These are phyloP conservation scores for Lentinula aciculospora DNA, from an alignment of 768 basidiomycete species.

Conservation along the genomic window DNA sequence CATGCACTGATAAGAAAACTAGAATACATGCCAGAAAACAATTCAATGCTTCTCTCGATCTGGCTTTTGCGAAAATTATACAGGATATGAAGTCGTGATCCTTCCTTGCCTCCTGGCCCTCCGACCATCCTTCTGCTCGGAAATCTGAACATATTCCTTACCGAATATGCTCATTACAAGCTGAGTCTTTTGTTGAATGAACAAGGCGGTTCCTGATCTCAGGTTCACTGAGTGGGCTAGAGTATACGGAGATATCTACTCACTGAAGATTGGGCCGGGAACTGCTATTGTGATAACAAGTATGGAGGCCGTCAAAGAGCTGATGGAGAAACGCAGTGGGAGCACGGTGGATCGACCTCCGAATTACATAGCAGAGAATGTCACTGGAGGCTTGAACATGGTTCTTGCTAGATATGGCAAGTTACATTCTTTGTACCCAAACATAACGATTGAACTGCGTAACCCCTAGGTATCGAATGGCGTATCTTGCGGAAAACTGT, in stretches of 20 bases:
- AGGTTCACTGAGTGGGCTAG: slow-evolving; percentile 24
- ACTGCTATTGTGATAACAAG: slow-evolving; percentile 20
- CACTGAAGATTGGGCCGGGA: slow-evolving; percentile 16
- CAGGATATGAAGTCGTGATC: slow-evolving; percentile 8
- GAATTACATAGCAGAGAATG: slow-evolving; percentile 13
- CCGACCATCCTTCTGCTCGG: slow-evolving; percentile 13
- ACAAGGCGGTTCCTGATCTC: too few relatives aligned
- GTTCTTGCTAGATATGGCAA: slow-evolving; percentile 13
- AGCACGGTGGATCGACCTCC: slow-evolving; percentile 20
- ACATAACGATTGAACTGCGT: not conserved
- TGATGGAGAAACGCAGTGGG: slow-evolving; percentile 21
- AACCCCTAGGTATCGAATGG: slow-evolving; percentile 4
- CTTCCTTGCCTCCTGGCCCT: slow-evolving; percentile 10
- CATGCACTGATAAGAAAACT: too few relatives aligned
- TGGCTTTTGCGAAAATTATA: not conserved
- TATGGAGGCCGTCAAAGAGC: slow-evolving; percentile 16
- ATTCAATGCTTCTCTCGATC: not conserved
- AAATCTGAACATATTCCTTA: slow-evolving; percentile 12
- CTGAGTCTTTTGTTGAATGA: too few relatives aligned
- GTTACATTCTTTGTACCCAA: not conserved
- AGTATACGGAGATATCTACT: slow-evolving; percentile 21
- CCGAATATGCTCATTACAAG: slow-evolving; percentile 10
- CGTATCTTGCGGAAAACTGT: slow-evolving; percentile 11
- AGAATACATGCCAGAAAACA: too few relatives aligned
- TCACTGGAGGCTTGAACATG: slow-evolving; percentile 15